Conservation (phyloP, 1,284 basidiomycete genomes). For the Ustilago lituana region DNA sequence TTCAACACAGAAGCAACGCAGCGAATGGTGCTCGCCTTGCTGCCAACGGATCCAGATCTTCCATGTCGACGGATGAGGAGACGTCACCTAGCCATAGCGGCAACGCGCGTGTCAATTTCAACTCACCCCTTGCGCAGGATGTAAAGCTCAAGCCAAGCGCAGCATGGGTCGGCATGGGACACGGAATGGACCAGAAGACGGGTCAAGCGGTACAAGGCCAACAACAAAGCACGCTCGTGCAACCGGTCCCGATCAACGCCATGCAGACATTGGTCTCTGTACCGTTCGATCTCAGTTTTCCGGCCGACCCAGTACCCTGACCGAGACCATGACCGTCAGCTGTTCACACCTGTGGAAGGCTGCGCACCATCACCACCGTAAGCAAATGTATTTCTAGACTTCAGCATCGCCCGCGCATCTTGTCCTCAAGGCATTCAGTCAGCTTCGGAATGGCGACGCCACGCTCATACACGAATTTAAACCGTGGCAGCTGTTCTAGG, state of each 20-base stretch:
- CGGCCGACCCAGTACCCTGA: conserved; percentile 2
- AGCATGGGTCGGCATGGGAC: conserved; percentile 6
- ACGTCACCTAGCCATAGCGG: conserved; percentile 16
- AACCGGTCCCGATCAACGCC: conserved; percentile 27
- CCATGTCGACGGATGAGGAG: conserved; percentile 37
- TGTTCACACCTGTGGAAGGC: too few species aligned
- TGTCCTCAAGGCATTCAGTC: too few species aligned
- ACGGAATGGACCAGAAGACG: not conserved
- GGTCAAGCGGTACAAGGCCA: not conserved
- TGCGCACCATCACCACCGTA: not conserved
- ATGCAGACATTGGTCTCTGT: conserved; percentile 14
- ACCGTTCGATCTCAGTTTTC: conserved; percentile 23
- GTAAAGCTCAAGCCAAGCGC: conserved; percentile 3
- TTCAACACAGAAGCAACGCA: conserved; percentile 7
- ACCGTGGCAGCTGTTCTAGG: too few species aligned
- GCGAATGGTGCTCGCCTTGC: not conserved
- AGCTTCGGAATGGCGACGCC: too few species aligned
- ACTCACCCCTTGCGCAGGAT: not conserved
- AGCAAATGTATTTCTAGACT: conserved; percentile 40
- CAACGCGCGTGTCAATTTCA: not conserved
- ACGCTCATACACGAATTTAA: conserved; percentile 25
- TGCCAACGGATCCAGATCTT: conserved; percentile 20
- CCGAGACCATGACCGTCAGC: too few species aligned
- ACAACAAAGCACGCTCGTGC: conserved; percentile 10
- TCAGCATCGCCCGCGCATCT: conserved; percentile 1